A percentile compares a stretch with the other conserved stretches of the same genome.
Conservation (phyloP, 2,329 filamentous ascomycete genomes). For the Acephala macrosclerotiorum region DNA sequence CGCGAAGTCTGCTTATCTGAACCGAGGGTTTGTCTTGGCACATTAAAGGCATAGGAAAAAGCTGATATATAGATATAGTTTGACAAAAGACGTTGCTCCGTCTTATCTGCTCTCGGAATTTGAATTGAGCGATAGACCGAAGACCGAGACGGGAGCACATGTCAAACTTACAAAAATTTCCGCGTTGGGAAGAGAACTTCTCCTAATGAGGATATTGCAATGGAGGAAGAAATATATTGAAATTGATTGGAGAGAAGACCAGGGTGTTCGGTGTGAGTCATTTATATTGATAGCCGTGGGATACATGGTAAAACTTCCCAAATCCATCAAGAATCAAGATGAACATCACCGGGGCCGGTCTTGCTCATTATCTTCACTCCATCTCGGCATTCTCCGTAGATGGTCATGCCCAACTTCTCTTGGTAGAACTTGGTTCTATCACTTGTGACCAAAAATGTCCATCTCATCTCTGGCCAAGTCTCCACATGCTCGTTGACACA, state of each 20-base stretch:
- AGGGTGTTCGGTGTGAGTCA: neutral
- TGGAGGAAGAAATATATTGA: too few species aligned
- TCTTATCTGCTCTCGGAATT: constrained; percentile 1
- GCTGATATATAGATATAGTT: neutral
- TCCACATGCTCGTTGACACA: constrained; percentile 64
- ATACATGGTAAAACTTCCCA: too few species aligned
- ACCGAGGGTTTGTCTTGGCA: neutral
- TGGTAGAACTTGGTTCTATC: constrained; percentile 36
- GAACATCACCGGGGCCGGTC: constrained; percentile 14
- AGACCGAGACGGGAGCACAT: too few species aligned
- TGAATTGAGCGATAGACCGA: neutral
- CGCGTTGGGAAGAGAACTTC: neutral
- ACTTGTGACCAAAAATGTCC: constrained; percentile 61
- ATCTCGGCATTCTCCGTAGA: constrained; percentile 29
- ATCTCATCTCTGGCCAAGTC: constrained; percentile 65
- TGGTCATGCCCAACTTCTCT: constrained; percentile 36
- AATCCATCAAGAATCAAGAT: neutral
- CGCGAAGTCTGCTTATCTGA: neutral
- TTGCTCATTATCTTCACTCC: constrained; percentile 28
- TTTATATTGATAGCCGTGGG: neutral
- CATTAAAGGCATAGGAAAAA: neutral
- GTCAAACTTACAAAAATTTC: neutral
- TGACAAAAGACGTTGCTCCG: neutral
- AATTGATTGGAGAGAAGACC: neutral
- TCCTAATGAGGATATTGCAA: neutral